phyloP scores from a whole-genome alignment of 2,329 filamentous ascomycete genomes.

The Emergomyces pasteurianus region DNA sequence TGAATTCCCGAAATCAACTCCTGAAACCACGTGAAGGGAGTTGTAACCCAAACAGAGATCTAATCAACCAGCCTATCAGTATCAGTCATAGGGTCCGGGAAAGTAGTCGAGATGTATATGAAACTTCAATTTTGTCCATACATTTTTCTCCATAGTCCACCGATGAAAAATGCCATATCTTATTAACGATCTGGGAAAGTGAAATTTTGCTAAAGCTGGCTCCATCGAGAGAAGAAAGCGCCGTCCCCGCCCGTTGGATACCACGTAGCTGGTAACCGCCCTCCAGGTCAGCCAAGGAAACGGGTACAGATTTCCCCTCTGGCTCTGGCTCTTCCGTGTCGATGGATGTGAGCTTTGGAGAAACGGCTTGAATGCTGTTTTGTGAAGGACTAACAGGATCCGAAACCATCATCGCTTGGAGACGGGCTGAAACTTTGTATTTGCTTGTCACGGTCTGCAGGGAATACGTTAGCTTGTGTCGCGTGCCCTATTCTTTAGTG shows the following conservation, averaged over 20 bases:
- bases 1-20: conserved; percentile 28
- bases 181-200: conserved; percentile 50
- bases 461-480: neutral
- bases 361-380: conserved; percentile 12
- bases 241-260: neutral
- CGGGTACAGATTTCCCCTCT: neutral
- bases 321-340: conserved; percentile 4
- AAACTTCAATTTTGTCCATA: conserved; percentile 21
- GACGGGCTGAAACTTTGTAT: conserved; percentile 57
- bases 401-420: conserved; percentile 52
- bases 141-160: conserved; percentile 57
- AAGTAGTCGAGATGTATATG: conserved; percentile 1
- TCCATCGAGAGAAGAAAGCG: neutral
- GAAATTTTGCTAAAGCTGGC: conserved; percentile 24
- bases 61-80: conserved; percentile 22
- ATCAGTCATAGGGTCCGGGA: conserved; percentile 5
- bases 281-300: neutral
- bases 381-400: conserved; percentile 30
- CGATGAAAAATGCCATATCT: conserved; percentile 65
- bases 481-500: neutral
- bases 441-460: conserved; percentile 40
- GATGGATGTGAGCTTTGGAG: conserved; percentile 10
- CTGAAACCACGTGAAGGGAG: conserved; percentile 37
- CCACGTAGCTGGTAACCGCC: neutral
- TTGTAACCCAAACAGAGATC: conserved; percentile 63